These are phyloP conservation scores for Zangia roseola DNA, from an alignment of 768 basidiomycete species.

Conservation along the genomic window DNA sequence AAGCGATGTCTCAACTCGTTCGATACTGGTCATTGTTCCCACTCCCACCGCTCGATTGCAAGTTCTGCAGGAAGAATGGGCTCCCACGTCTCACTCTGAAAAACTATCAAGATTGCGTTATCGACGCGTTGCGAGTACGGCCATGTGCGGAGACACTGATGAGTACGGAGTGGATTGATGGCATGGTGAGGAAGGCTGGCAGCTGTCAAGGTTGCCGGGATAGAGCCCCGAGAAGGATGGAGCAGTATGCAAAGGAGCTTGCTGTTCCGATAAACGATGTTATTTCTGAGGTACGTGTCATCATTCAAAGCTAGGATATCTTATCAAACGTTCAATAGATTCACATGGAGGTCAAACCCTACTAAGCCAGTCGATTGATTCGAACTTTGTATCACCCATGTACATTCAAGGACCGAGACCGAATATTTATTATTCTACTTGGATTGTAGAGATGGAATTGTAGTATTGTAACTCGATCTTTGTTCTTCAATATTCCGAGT, in stretches of 20 bases:
- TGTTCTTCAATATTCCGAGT: no score
- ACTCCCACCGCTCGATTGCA: slow-evolving; percentile 33
- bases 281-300: slow-evolving; percentile 26
- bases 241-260: slow-evolving; percentile 29
- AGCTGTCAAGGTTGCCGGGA: slow-evolving; percentile 30
- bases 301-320: not conserved
- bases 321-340: slow-evolving; percentile 15
- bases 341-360: slow-evolving; percentile 28
- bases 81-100: slow-evolving; percentile 31
- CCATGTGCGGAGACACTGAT: slow-evolving; percentile 31
- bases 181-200: slow-evolving; percentile 29
- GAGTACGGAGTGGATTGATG: slow-evolving; percentile 32
- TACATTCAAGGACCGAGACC: not conserved
- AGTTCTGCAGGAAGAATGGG: slow-evolving; percentile 35
- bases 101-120: slow-evolving; percentile 34
- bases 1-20: slow-evolving; percentile 33
- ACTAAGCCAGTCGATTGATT: slow-evolving; percentile 20
- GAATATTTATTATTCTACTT: not conserved
- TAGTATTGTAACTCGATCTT: not conserved
- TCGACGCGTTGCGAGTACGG: slow-evolving; percentile 31
- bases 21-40: slow-evolving; percentile 33
- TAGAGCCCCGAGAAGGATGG: slow-evolving; percentile 30
- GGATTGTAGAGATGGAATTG: not conserved
- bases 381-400: slow-evolving; percentile 4
- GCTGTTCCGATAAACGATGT: slow-evolving; percentile 27